Base-by-base conservation (phyloP, 2,329 filamentous ascomycete species). In the Epichloe coenophiala region DNA sequence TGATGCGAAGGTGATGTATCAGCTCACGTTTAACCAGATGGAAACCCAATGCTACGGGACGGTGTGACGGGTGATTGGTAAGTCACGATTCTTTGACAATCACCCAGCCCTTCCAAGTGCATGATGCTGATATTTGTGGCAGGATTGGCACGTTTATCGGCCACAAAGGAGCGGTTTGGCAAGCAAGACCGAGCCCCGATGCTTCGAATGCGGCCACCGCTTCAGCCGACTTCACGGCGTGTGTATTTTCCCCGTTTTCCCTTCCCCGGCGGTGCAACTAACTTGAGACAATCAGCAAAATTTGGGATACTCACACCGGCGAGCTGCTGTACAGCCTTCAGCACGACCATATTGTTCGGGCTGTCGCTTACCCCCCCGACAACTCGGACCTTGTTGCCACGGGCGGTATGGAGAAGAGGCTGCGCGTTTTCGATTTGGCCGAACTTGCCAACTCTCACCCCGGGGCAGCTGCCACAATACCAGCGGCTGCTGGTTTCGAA, bases 131-230 rank as follows among this genome's bases (percentile, higher is more conserved):
- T 33, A 19, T 9, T 2, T 4, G 8, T 11, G 8, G 86, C 65
- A 94, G 88, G 87, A 97, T 97, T 59, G 93, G 93, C 46, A 97
- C 93, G 38, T 97, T 97, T 65, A 84, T 98, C 61, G 93, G 93
- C 40, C 93, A 98, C 73, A 97, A 98, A 71, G 93, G 93, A 55
- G 93, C 93, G 38, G 91, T 97, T 53, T 98, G 93, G 89, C 90
- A 96, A 71, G 88, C 90, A 49, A 81, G 90, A 59, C 76, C 98
- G 37, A 95, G 89, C 49, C 83, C 87, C 19, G 89, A 97, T 69
- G 88, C 89, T 41, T 82, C 81, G 27, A 83, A 89, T 45, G 91
- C 93, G 51, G 93, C 90, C 9, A 97, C 94, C 36, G 93, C 88
- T 45, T 94, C 90, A 47, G 93, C 93, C 47, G 93, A 98, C 66